A percentile compares a stretch with the other conserved stretches of the same genome.
Evolutionary conservation across 805 yeast genomes (phyloP).

Genomic region (Kodamaea fukazawae): DNA sequence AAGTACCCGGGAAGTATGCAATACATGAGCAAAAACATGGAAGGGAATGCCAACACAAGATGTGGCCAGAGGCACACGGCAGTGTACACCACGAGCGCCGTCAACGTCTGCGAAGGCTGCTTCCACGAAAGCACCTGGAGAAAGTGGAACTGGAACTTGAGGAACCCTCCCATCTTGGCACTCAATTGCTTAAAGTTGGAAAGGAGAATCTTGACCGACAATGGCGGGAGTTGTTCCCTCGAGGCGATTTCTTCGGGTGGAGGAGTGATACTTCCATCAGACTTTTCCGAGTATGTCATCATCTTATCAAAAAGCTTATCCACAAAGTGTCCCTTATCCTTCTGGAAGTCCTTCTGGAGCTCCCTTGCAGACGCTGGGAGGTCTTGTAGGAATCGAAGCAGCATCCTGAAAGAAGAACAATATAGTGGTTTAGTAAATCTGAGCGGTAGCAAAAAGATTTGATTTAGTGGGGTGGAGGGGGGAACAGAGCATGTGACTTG

Average conservation of each 20-base stretch:
- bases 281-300: slow-evolving; percentile 48
- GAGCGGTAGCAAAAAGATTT: no score
- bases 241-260: slow-evolving; percentile 35
- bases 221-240: slow-evolving; percentile 43
- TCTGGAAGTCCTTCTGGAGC: slow-evolving; percentile 9
- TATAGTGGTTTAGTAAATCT: no score
- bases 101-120: slow-evolving; percentile 65
- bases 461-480: no score
- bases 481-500: no score
- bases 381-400: slow-evolving; percentile 17
- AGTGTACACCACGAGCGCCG: slow-evolving; percentile 58
- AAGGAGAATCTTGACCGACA: slow-evolving; percentile 56
- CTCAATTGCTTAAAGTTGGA: slow-evolving; percentile 59
- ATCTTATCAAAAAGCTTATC: slow-evolving; percentile 57
- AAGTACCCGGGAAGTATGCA: slow-evolving; percentile 70
- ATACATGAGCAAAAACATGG: slow-evolving; percentile 51
- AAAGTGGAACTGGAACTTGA: slow-evolving; percentile 59
- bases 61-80: slow-evolving; percentile 71
- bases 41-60: slow-evolving; percentile 61
- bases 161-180: slow-evolving; percentile 52
- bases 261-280: slow-evolving; percentile 13
- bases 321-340: slow-evolving; percentile 45
- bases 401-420: no score
- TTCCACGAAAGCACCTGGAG: slow-evolving; percentile 71
- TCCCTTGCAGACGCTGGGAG: slow-evolving; percentile 32